phyloP scores from a whole-genome alignment of 2,329 filamentous ascomycete genomes.

The Calonectria multiphialidica region DNA sequence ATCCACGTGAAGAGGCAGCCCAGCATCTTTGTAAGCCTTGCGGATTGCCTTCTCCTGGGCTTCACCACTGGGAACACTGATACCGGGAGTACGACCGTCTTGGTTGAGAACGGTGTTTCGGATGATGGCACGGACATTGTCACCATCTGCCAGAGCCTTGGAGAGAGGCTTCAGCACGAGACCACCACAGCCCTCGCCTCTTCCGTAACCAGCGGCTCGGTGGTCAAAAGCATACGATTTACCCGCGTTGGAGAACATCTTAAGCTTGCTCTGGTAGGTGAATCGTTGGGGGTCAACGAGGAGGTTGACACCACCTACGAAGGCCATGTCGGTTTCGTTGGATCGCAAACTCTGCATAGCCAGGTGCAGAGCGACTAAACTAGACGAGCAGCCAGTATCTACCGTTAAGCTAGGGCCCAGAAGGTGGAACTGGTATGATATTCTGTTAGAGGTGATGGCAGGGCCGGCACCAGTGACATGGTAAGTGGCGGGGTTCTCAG shows the following conservation, averaged over 20 bases:
- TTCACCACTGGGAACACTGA: conserved; percentile 49
- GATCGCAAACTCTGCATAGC: conserved; percentile 50
- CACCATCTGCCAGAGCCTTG: conserved; percentile 56
- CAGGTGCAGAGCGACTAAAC: conserved; percentile 60
- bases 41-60: conserved; percentile 53
- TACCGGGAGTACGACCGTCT: conserved; percentile 57
- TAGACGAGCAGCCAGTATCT: conserved; percentile 64
- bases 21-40: conserved; percentile 48
- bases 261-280: conserved; percentile 38
- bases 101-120: conserved; percentile 52
- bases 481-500: conserved; percentile 60
- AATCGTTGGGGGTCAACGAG: conserved; percentile 39
- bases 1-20: conserved; percentile 44
- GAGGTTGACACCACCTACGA: conserved; percentile 46
- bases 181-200: conserved; percentile 59
- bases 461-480: conserved; percentile 58
- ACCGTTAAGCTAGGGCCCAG: conserved; percentile 60
- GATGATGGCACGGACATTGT: conserved; percentile 51
- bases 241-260: conserved; percentile 42
- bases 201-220: conserved; percentile 60
- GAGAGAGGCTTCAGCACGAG: conserved; percentile 57
- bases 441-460: conserved; percentile 59
- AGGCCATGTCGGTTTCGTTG: conserved; percentile 45
- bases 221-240: conserved; percentile 53
- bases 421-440: conserved; percentile 63